Evolutionary conservation across 2,329 filamentous ascomycete species (phyloP), one percentile per base, ranked within the genome.

Genomic region (Penicillium nordicum): DNA sequence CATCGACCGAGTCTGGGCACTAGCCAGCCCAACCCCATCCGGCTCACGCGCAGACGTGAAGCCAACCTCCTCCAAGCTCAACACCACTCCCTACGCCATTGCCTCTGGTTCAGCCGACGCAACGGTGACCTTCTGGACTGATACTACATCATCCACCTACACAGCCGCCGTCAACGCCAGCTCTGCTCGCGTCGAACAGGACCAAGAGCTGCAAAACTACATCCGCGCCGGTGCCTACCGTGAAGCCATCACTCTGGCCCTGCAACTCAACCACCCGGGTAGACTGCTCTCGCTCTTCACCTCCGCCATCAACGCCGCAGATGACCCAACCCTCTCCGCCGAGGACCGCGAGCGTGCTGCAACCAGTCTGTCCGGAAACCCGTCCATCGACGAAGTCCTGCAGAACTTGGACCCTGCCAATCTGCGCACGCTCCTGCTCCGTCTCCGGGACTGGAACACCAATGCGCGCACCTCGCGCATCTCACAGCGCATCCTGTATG

Each of bases 361-460:
- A 49, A 69, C 58, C 63, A 72, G 63, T 64, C 69, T 81, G 30
- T 78, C 75, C 4, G 80, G 80, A 18, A 70, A 80, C 52, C 66
- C 71, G 11, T 75, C 77, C 41, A 93, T 97, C 9, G 94, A 97
- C 65, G 83, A 91, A 50, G 92, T 96, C 0, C 79, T 99, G 1
- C 84, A 81, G n/a, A 84, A 79, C 12, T 80, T 99, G 6, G 88
- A 88, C 5, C 88, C 94, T 64, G 88, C 93, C 64, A 93, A 97
- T 71, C 83, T 99, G 14, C 95, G 90, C 74, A 80, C 85, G 7
- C 82, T 99, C 14, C 82, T 99, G 0, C 79, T 93, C 37, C 82
- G 94, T 57, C 76, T 97, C 43, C 84, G 95, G 44, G 94, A 99
- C 76, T 99, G 94, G 94, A 99, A 99, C 72, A 96, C 94, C 5